phyloP scores from a whole-genome alignment of 805 yeast genomes.

The Zygosaccharomyces bisporus region DNA sequence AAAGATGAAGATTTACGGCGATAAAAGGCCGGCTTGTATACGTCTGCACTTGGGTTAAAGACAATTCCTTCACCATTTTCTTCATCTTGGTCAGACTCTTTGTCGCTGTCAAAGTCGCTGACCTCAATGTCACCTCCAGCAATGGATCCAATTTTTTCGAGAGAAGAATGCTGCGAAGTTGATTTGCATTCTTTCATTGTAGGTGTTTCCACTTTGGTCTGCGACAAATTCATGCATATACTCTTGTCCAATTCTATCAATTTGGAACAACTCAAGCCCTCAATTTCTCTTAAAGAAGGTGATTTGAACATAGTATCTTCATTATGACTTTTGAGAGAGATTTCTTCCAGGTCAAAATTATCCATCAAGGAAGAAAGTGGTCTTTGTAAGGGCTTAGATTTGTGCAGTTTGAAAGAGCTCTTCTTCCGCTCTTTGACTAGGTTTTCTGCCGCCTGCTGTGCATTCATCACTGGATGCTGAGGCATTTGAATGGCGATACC shows the following conservation, averaged over 20 bases:
- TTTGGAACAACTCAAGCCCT: slow-evolving; percentile 25
- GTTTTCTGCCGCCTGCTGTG: neutral
- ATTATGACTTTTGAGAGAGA: neutral
- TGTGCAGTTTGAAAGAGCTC: slow-evolving; percentile 13
- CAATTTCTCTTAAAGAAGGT: slow-evolving; percentile 24
- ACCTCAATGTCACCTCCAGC: slow-evolving; percentile 11
- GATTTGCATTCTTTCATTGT: slow-evolving; percentile 14
- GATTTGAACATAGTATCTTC: neutral
- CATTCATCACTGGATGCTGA: slow-evolving; percentile 1
- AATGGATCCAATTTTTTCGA: slow-evolving; percentile 13
- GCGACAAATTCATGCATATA: slow-evolving; percentile 24
- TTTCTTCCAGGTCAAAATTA: slow-evolving; percentile 4
- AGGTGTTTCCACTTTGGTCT: slow-evolving; percentile 10
- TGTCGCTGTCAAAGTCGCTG: slow-evolving; percentile 12
- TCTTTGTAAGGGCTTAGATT: slow-evolving; percentile 22
- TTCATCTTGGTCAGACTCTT: slow-evolving; percentile 1
- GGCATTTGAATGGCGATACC: slow-evolving; percentile 19
- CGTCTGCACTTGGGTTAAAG: slow-evolving; percentile 22
- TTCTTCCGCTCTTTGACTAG: neutral
- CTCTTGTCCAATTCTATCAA: slow-evolving; percentile 26
- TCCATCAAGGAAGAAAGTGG: slow-evolving; percentile 16
- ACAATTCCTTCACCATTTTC: slow-evolving; percentile 1
- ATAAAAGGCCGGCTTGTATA: slow-evolving; percentile 21
- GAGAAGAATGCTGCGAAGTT: slow-evolving; percentile 18
- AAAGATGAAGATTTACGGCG: slow-evolving; percentile 28